These are phyloP conservation scores for Saccharomycopsis vini DNA, from an alignment of 805 yeast genomes.

Conservation along the genomic window DNA sequence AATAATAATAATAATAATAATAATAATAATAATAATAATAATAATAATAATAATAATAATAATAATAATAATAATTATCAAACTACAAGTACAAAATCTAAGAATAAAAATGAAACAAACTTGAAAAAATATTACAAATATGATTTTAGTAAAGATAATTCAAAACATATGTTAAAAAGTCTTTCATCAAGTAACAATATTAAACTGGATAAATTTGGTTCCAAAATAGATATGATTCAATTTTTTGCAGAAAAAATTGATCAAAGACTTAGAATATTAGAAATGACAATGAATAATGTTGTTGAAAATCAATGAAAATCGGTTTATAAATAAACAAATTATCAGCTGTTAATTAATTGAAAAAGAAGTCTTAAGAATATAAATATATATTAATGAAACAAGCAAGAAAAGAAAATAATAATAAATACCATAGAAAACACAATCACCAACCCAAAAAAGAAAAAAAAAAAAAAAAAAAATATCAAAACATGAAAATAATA, in stretches of 20 bases:
- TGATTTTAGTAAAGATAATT: background rate
- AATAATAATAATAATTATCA: background rate
- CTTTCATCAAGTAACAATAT: slow-evolving; percentile 1
- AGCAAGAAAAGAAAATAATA: too few species aligned
- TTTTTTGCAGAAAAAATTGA: slow-evolving; percentile 17
- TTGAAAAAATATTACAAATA: too few species aligned
- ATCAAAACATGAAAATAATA: too few species aligned
- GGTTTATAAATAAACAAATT: background rate
- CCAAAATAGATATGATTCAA: slow-evolving; percentile 14
- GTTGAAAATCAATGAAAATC: background rate
- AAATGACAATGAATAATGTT: slow-evolving; percentile 9
- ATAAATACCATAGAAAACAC: too few species aligned
- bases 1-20: slow-evolving; percentile 3
- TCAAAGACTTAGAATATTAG: slow-evolving; percentile 17
- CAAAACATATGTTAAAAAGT: background rate
- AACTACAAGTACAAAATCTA: background rate
- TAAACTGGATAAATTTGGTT: slow-evolving; percentile 5
- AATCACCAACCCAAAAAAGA: too few species aligned
- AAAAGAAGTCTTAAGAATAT: too few species aligned
- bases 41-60: background rate
- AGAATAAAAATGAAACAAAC: too few species aligned
- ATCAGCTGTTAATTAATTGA: background rate
- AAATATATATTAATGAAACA: too few species aligned
- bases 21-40: slow-evolving; percentile 9
- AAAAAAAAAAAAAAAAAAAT: too few species aligned